These are phyloP conservation scores for Diaporthe sp. DNA, from an alignment of 2,329 filamentous ascomycete species.

Conservation along the genomic window DNA sequence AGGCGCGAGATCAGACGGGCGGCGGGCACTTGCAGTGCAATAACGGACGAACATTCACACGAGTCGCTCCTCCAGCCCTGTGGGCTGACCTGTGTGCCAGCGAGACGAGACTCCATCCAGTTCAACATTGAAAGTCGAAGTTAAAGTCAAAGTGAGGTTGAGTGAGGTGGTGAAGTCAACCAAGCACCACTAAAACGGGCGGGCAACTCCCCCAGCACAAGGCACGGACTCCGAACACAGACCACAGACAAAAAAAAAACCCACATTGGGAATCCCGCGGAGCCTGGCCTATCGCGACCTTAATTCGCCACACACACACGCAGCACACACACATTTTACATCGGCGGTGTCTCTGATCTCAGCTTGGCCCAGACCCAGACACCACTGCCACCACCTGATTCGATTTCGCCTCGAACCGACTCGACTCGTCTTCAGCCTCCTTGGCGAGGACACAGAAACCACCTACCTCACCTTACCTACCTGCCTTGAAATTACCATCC, in stretches of 20 bases:
- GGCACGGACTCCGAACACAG: conserved; percentile 7
- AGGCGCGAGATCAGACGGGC: conserved; percentile 13
- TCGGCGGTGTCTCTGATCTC: conserved; percentile 35
- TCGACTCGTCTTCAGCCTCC: conserved; percentile 31
- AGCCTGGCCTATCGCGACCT: conserved; percentile 12
- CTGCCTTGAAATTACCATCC: conserved; percentile 1
- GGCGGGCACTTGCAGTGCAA: not conserved
- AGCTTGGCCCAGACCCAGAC: conserved; percentile 32
- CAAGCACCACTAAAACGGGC: not conserved
- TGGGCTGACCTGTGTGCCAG: not conserved
- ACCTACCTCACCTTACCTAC: not conserved
- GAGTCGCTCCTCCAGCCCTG: not conserved
- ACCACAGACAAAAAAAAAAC: not conserved
- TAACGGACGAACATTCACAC: conserved; percentile 1
- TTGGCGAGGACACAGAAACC: conserved; percentile 25
- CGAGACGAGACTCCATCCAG: not conserved
- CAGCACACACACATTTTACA: conserved; percentile 15
- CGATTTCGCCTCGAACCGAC: conserved; percentile 27
- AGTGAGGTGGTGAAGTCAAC: not conserved
- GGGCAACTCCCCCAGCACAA: conserved; percentile 7
- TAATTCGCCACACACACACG: conserved; percentile 27
- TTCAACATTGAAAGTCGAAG: not conserved
- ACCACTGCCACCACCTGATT: conserved; percentile 27
- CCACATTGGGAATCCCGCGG: conserved; percentile 17
- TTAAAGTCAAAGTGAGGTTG: not conserved